Base-by-base conservation (phyloP, 495 filamentous ascomycete genomes). In the Xylaria palmicola region DNA sequence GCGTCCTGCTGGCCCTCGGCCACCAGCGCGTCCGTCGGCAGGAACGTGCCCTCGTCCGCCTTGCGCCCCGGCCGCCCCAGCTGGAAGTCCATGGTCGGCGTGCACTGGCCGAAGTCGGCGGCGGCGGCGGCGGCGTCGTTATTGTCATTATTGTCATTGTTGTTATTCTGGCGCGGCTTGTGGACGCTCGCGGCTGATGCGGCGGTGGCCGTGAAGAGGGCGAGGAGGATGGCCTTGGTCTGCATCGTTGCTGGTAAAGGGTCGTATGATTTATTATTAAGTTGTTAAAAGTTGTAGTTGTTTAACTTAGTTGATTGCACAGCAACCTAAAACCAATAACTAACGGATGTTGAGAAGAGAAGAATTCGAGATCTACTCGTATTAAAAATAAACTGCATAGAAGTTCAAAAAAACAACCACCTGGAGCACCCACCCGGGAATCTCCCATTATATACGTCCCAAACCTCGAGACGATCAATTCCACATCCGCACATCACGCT, bases 21-120 rank as follows among this genome's bases (percentile, higher is more conserved):
- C 43, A 78, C 75, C 19, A 80, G 64, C 9, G 74, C 62, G 62
- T 83, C 80, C 50, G 71, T 69, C 47, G 81, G 75, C 57, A 81
- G 75, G 78, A 84, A 84, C 43, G 80, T 81, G 64, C 74, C 75
- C 70, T 80, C 80, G 47, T 71, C 15, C 55, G 62, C 54, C 74
- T 78, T 55, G 73, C 76, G 69, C 59, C 70, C 60, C 64, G 71
- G 4, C 63, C 80, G 70, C 54, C 80, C 80, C 44, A 74, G 72
- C 65, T 78, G 73, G 71, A 82, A 83, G 63, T 77, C 77, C 57
- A 84, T 83, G 41, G 76, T 78, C 2, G 82, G 82, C 8, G 67
- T 75, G 72, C 81, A 84, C 26, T 67, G 59, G 49, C 82, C 80
- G 56, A 85, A 81, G 68, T 82, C 77, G 56, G 43, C 54, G 6